phyloP scores from a whole-genome alignment of 2,329 filamentous ascomycete species.

The Xylariaceae sp. region DNA sequence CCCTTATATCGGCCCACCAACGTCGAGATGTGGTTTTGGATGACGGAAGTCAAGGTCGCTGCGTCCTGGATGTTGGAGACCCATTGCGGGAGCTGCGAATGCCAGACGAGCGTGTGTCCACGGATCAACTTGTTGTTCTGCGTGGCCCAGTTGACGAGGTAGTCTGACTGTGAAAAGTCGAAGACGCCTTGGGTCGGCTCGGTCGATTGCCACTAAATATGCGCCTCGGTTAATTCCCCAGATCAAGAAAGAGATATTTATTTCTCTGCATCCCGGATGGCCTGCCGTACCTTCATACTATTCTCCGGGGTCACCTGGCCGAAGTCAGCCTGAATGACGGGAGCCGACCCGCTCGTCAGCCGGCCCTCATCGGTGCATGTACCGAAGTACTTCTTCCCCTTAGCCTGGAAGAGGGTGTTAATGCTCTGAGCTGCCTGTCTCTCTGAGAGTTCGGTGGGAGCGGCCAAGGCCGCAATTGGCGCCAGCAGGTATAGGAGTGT shows the following conservation, averaged over 20 bases:
- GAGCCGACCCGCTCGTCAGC: conserved; percentile 47
- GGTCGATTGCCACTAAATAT: conserved; percentile 59
- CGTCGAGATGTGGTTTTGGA: conserved; percentile 57
- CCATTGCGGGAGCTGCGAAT: conserved; percentile 57
- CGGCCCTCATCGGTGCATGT: conserved; percentile 51
- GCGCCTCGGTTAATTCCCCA: neutral
- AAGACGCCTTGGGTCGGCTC: conserved; percentile 44
- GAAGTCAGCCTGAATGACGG: conserved; percentile 57
- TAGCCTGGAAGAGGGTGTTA: conserved; percentile 53
- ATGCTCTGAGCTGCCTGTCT: conserved; percentile 47
- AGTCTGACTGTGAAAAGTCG: conserved; percentile 54
- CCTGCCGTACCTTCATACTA: conserved; percentile 39
- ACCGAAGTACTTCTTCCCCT: conserved; percentile 64
- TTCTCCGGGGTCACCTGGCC: conserved; percentile 65
- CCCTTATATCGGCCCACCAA: conserved; percentile 58
- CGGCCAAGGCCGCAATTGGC: conserved; percentile 35
- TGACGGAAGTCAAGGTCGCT: conserved; percentile 47
- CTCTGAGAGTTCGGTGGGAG: conserved; percentile 33
- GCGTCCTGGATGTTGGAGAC: conserved; percentile 44
- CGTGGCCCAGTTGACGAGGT: conserved; percentile 55
- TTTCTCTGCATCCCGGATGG: neutral
- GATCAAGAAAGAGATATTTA: neutral
- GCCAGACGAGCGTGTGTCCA: conserved; percentile 65
- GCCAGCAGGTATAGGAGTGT: conserved; percentile 36
- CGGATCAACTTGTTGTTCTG: conserved; percentile 56